Base-by-base conservation (phyloP, 345 rosid species). In the Limnanthes douglasii region DNA sequence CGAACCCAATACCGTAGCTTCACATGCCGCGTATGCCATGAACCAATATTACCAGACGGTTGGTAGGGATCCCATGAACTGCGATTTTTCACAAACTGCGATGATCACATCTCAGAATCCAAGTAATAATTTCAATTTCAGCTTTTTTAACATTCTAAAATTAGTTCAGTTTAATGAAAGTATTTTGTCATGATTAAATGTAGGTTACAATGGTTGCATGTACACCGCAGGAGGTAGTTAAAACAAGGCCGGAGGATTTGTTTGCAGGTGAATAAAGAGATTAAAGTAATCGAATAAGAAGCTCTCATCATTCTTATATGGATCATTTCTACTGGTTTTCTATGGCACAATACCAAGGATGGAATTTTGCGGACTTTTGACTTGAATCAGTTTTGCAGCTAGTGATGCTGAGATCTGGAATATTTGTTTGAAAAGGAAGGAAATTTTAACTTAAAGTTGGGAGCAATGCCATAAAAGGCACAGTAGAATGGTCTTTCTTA, bases 11-110 rank as follows among this genome's bases (percentile, higher is more conserved):
- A 73, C 77, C 6, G 6, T 76, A 4, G 71, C 66, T 4, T 58
- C 86, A 3, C 97, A 83, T 27, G 93, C 97, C 21, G 66, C 93
- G 8, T 88, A 50, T 48, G 97, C 97, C 46, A 78, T 88, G 90
- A 88, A 88, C 64, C 68, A 82, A 46, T 59, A 59, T 45, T 83
- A 57, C 52, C 95, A 83, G 54, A 55, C 44, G n/a, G 43, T 70
- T 15, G 61, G 40, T 31, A 59, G 30, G 30, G 62, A 57, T 31
- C 45, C 79, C 11, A 50, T 56, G 62, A 50, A 64, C 35, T 88
- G 97, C 4, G 95, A 83, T 53, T 83, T 83, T 73, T 65, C 78
- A 5, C 66, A 69, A 49, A 61, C 93, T 3, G 97, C 92, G 44
- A 52, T 58, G 2, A 20, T 79, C 40, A 57, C 93, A 1, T 71